Evolutionary conservation across 495 filamentous ascomycete genomes (phyloP).

Genomic region (Aspergillus bridgeri): DNA sequence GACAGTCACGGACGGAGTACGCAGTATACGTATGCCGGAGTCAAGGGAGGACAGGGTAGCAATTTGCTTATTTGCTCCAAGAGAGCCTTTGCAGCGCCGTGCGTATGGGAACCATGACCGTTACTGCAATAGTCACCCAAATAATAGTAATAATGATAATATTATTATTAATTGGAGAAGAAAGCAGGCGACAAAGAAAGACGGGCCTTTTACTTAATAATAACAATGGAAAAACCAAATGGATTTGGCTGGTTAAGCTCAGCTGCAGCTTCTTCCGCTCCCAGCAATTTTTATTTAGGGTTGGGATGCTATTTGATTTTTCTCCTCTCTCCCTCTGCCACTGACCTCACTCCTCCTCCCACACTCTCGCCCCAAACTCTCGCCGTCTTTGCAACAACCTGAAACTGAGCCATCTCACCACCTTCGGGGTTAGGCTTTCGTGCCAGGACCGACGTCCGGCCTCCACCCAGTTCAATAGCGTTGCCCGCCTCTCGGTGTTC

Average conservation of each 20-base stretch:
- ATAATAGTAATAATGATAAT: too few species aligned
- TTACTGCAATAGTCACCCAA: too few species aligned
- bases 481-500: slow-evolving; percentile 23
- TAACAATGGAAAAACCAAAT: too few species aligned
- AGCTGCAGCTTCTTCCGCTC: background rate
- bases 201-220: slow-evolving; percentile 22
- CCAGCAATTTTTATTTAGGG: background rate
- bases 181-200: background rate
- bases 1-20: too few species aligned
- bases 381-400: slow-evolving; percentile 8
- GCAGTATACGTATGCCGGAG: too few species aligned
- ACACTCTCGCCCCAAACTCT: background rate
- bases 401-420: slow-evolving; percentile 4
- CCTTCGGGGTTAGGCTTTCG: background rate
- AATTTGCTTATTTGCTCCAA: too few species aligned
- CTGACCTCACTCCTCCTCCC: background rate
- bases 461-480: slow-evolving; percentile 20
- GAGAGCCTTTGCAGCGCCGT: too few species aligned
- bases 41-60: too few species aligned
- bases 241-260: too few species aligned
- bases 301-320: too few species aligned
- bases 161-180: too few species aligned
- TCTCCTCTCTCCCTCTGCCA: background rate
- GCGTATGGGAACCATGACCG: too few species aligned
- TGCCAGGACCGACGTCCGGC: background rate